Evolutionary conservation across 2,329 filamentous ascomycete species (phyloP), one percentile per base, ranked within the genome.

Genomic region (Talaromyces rugulosus): DNA sequence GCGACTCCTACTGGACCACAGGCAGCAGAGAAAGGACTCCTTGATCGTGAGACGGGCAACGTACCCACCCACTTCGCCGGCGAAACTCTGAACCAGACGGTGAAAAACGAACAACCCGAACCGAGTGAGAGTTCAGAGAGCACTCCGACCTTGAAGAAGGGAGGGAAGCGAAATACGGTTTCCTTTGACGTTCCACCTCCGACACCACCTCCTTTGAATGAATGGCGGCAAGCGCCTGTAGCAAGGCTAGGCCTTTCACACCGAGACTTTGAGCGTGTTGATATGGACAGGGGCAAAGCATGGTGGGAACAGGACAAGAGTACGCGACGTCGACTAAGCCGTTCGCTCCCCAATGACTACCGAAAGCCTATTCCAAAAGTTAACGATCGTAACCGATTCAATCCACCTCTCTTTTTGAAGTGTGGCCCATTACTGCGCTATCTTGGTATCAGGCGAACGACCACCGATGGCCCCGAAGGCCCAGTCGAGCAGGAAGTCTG

Each of bases 341-440:
- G 82, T 64, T 71, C 70, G n/a, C 67, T 77, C 6, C 70, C 74
- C 11, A 74, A 67, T n/a, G 67, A 72, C 53, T 75, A 71, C 60
- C 71, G 72, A 44, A 73, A 70, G 50, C 68, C 71, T 53, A 67
- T 68, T 30, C 71, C 71, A 60, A 77, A 72, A 64, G 65, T 71
- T 66, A 70, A 72, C 57, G 67, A 66, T 61, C 68, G 69, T 16
- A 91, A 90, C 18, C 84, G 84, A 62, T 99, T 98, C 76, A 90
- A 90, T 67, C 95, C 95, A 27, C 84, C 86, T 3, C 77, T 99
- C 42, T 93, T 91, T 72, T 81, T 99, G 59, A 93, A 92, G 75
- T 96, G 94, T 70, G 95, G 95, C 0, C 95, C 95, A 5, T 80
- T 99, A 27, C 79, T 99, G 65, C 87, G 95, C 63, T 99, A 96